A percentile compares a stretch with the other conserved stretches of the same genome.
Conservation (phyloP, 2,329 filamentous ascomycete genomes). For the Aspergillus bombycis region DNA sequence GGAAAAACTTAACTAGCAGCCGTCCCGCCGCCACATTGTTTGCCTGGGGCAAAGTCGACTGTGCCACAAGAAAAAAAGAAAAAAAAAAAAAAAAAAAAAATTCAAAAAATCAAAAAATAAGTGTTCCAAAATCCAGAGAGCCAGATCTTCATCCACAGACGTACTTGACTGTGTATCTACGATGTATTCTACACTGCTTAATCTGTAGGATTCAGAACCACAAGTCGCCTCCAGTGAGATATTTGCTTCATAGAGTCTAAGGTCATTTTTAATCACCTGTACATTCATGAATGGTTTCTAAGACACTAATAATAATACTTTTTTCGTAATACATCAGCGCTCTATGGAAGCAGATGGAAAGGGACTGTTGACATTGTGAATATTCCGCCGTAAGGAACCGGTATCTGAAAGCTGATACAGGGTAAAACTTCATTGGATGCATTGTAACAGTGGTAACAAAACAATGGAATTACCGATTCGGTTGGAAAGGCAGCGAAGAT, state of each 20-base stretch:
- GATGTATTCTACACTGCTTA: background rate
- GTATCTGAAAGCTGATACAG: conserved; percentile 7
- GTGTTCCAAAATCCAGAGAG: background rate
- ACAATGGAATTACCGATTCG: conserved; percentile 14
- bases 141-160: background rate
- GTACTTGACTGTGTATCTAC: background rate
- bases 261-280: background rate
- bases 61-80: background rate
- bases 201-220: background rate
- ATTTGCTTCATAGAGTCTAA: background rate
- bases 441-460: background rate
- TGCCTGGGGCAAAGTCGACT: conserved; percentile 7
- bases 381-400: conserved; percentile 5
- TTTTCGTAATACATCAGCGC: conserved; percentile 1
- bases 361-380: background rate
- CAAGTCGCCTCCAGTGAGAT: background rate
- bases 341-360: conserved; percentile 2
- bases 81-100: conserved; percentile 4
- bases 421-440: background rate
- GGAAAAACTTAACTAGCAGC: background rate
- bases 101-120: background rate
- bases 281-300: background rate
- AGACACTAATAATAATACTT: background rate
- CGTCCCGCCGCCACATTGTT: background rate
- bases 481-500: conserved; percentile 32